These are phyloP conservation scores for Alternaria brassicae DNA, from an alignment of 2,329 filamentous ascomycete species.

Conservation along the genomic window DNA sequence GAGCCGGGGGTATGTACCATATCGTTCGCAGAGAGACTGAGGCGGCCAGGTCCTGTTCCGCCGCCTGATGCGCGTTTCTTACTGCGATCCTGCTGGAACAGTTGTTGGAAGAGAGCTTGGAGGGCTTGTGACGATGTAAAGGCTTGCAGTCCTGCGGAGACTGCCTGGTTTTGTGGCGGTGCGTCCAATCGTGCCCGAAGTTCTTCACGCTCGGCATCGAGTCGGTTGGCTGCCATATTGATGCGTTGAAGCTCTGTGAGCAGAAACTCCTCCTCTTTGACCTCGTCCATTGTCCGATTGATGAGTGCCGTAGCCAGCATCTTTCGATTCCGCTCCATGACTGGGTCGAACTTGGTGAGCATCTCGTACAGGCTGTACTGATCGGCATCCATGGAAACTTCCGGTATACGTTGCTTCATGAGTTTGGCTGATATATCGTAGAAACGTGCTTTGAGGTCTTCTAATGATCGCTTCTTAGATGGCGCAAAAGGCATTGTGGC, in stretches of 20 bases:
- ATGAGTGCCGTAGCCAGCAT: constrained; percentile 82
- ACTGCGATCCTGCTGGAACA: constrained; percentile 82
- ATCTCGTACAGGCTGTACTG: constrained; percentile 85
- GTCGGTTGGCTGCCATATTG: constrained; percentile 80
- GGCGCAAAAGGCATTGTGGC: constrained; percentile 52
- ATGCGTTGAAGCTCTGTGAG: constrained; percentile 92
- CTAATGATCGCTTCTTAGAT: constrained; percentile 71
- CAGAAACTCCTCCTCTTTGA: constrained; percentile 88
- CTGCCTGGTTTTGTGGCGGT: constrained; percentile 64
- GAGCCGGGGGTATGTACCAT: constrained; percentile 47
- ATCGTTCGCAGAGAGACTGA: constrained; percentile 49
- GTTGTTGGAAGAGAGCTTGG: constrained; percentile 78
- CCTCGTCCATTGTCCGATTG: constrained; percentile 82
- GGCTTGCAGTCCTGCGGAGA: constrained; percentile 50
- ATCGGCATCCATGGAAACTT: constrained; percentile 74
- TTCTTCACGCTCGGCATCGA: constrained; percentile 87
- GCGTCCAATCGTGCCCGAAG: constrained; percentile 87
- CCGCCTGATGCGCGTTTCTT: constrained; percentile 74
- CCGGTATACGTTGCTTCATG: constrained; percentile 51
- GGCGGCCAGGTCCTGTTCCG: constrained; percentile 41
- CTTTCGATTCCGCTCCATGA: constrained; percentile 81
- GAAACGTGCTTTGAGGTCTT: constrained; percentile 90
- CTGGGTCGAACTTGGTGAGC: constrained; percentile 85
- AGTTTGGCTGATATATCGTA: constrained; percentile 75
- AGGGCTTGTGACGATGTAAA: constrained; percentile 86